Conservation (phyloP, 2,329 filamentous ascomycete species). For the Clonostachys byssicola region DNA sequence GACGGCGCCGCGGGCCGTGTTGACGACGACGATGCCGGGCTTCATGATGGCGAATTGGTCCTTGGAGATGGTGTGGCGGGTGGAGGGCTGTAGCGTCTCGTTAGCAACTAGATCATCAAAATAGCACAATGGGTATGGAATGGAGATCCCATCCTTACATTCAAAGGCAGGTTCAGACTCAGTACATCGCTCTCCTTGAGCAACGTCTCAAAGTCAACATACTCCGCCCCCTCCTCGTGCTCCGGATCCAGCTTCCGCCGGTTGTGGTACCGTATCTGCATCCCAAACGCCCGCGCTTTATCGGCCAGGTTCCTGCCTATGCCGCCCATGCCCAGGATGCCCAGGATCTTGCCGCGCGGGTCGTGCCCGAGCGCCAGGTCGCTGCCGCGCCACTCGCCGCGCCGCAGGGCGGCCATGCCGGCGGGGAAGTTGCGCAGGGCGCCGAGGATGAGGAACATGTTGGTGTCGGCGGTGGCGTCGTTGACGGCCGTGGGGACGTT, state of each 20-base stretch:
- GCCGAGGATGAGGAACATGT: conserved; percentile 77
- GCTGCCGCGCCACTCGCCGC: conserved; percentile 63
- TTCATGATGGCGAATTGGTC: conserved; percentile 76
- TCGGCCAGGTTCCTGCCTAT: conserved; percentile 74
- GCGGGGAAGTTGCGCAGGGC: conserved; percentile 70
- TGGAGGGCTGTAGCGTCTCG: conserved; percentile 41
- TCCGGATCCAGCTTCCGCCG: conserved; percentile 55
- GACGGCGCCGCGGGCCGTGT: conserved; percentile 78
- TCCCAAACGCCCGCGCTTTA: conserved; percentile 72
- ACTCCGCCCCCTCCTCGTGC: conserved; percentile 54
- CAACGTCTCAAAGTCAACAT: conserved; percentile 71
- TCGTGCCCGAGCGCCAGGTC: conserved; percentile 64
- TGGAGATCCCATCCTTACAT: conserved; percentile 49
- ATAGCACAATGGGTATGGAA: not conserved
- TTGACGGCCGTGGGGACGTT: conserved; percentile 81
- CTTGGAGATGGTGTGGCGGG: conserved; percentile 70
- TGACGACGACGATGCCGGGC: conserved; percentile 70
- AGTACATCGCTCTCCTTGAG: conserved; percentile 69
- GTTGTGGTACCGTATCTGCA: conserved; percentile 74
- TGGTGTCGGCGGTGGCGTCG: conserved; percentile 78
- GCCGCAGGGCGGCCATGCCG: conserved; percentile 61
- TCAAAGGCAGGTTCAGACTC: conserved; percentile 76
- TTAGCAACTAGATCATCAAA: not conserved
- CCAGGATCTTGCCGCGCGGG: conserved; percentile 72
- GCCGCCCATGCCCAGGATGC: conserved; percentile 82